Base-by-base conservation (phyloP, 106 monocot genomes). In the Allium fistulosum region DNA sequence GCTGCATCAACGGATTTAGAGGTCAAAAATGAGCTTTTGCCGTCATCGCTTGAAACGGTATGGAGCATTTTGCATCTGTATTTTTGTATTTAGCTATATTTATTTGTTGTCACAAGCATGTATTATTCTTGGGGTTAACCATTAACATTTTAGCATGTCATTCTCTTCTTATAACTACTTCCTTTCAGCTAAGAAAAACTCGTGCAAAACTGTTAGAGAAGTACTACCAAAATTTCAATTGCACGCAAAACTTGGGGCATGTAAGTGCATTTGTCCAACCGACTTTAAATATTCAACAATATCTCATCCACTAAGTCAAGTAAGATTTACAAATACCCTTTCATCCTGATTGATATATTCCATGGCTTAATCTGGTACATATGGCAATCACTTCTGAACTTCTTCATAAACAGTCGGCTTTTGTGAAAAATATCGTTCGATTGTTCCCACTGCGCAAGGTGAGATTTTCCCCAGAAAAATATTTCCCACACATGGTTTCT, bases 381-480 rank as follows among this genome's bases (percentile, higher is more conserved):
- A 87, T 93, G 84, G 84, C 90, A 62, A 83, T 89, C 52, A 85
- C 76, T 57, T 90, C 87, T 57, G 93, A 93, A n/a, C 78, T 76
- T 65, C 74, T 99, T 50, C 84, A 85, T 67, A 93, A 85, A 69
- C 89, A 99, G 52, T 80, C 90, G 7, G 71, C 90, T 58, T 70
- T 87, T 53, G 68, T 93, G 17, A 90, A 93, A 72, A 92, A 90
- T 66, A 87, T 99, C 17, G 81, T 77, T 69, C 84, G 68, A 72
- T 78, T 99, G 58, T 99, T 99, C 49, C 92, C 90, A 57, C 81
- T 99, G 74, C 81, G 83, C n/a, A 82, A 76, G 68, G 99, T 92
- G 87, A 77, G 85, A 15, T 69, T 12, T 63, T 9, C 46, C 14
- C 12, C 67, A 51, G 26, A 4, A 51, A 1, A 51, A 51, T 28